Evolutionary conservation across 2,329 filamentous ascomycete species (phyloP), one percentile per base, ranked within the genome.

Genomic region (Acrodontium crateriforme): DNA sequence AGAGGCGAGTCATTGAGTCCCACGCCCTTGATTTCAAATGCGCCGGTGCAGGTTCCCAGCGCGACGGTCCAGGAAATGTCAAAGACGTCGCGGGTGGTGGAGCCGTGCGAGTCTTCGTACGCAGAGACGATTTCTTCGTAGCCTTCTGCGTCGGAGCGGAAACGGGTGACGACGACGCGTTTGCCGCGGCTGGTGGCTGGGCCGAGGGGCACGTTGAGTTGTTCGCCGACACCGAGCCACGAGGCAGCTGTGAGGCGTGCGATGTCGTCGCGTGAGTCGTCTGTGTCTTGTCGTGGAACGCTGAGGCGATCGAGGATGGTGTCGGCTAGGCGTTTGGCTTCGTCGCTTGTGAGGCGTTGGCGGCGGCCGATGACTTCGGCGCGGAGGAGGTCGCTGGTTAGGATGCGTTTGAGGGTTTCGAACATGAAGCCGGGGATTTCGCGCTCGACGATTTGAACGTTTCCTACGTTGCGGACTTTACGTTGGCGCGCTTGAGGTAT

Each of bases 331-430:
- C 50, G 49, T 31, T 60, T 63, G 2, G 60, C 60, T 47, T 64
- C 61, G 12, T 56, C 55, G 22, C 60, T 55, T 13, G 51, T 50
- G 5, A 65, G 44, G 9, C 59, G 52, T 2, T 34, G 29, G 7
- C 30, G 20, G 16, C 59, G 52, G 8, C 59, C 59, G 4, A 44
- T 41, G 1, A 65, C 40, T 3, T 55, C 54, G 5, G 60, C 60
- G 12, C 59, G 59, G 13, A 65, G 54, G 3, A 65, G 49, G 32
- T 64, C 60, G 19, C 55, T 55, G 5, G 59, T 55, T 9, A 65
- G 45, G 2, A 55, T 54, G 13, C 62, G 54, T 31, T 63, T 60
- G 7, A 65, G 41, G 7, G 48, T 49, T 32, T 62, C 60, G 9
- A 52, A 50, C 3, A 52, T 41, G 18, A 59, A 47, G 24, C 37